Evolutionary conservation across 306 rosid species (phyloP), one percentile per base, ranked within the genome.

Genomic region (Castanea crenata): DNA sequence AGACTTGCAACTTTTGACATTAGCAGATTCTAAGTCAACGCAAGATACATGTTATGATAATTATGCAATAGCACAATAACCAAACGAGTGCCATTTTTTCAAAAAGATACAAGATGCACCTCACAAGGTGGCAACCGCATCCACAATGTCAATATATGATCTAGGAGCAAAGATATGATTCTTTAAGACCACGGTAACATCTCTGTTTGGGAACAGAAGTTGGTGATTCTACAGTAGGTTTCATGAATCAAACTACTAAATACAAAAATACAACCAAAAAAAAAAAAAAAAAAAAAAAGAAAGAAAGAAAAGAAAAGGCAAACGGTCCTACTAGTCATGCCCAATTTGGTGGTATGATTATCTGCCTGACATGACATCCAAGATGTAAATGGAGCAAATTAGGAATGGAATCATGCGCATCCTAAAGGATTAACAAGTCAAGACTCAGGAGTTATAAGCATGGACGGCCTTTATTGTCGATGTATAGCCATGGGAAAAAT

Each of bases 321-420:
- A 70, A 27, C 55, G 5, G 74, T 20, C 65, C 79, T 57, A 41
- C 34, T 29, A 63, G 54, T 19, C 51, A 73, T 55, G 46, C 5
- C 71, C 35, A 55, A 69, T 67, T 70, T 21, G 46, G 38, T 49
- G 57, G 71, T 61, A 62, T 16, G 75, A 29, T 72, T 75, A 35
- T 57, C 78, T 49, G 56, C 70, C 55, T 74, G 21, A 31, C 64
- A 62, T 74, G 81, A 16, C 77, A 81, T 74, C 85, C 38, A 59
- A 75, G 63, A 51, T 76, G 71, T 52, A 74, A 34, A 58, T 16
- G 79, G 73, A 23, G 79, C 27, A 76, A 73, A 7, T 35, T 20
- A 69, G 25, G 76, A 57, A 62, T 76, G 56, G 62, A 46, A 80
- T 46, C 73, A 27, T 49, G 76, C 55, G 69, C 76, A n/a, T 76